Percentiles rank a stretch among this genome's conserved stretches.
Conservation (phyloP, 805 yeast genomes). For the Kodamaea kaohsiungensis region DNA sequence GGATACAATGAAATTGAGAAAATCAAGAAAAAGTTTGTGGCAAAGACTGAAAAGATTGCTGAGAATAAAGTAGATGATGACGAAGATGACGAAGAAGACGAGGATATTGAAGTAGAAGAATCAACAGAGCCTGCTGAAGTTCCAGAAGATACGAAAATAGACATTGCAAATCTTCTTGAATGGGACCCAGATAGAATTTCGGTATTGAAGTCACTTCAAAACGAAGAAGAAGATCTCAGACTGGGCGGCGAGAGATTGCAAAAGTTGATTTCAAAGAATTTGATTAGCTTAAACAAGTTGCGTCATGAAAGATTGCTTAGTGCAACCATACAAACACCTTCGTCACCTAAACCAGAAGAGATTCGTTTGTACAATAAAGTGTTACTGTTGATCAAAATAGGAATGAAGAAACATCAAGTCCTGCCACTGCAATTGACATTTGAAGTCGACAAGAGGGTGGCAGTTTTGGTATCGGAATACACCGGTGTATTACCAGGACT, state of each 20-base stretch:
- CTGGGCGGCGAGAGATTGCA: slow-evolving; percentile 34
- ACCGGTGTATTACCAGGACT: slow-evolving; percentile 77
- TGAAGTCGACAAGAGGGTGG: slow-evolving; percentile 47
- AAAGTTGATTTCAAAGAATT: slow-evolving; percentile 31
- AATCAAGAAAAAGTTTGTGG: slow-evolving; percentile 22
- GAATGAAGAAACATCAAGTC: slow-evolving; percentile 33
- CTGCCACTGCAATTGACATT: slow-evolving; percentile 26
- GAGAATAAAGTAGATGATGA: not conserved
- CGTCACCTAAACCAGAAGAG: slow-evolving; percentile 30
- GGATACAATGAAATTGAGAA: slow-evolving; percentile 34
- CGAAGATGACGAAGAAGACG: slow-evolving; percentile 9
- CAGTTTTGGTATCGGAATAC: slow-evolving; percentile 72
- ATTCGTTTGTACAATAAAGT: slow-evolving; percentile 30
- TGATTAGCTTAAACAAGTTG: slow-evolving; percentile 37
- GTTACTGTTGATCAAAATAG: slow-evolving; percentile 29
- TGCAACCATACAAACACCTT: slow-evolving; percentile 13
- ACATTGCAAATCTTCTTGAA: slow-evolving; percentile 31
- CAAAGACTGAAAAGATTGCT: slow-evolving; percentile 10
- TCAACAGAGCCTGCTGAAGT: slow-evolving; percentile 11
- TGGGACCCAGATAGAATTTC: slow-evolving; percentile 38
- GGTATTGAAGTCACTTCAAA: slow-evolving; percentile 25
- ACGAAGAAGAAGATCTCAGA: slow-evolving; percentile 23
- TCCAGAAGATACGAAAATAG: slow-evolving; percentile 18
- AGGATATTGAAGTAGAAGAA: slow-evolving; percentile 15
- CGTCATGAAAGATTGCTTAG: slow-evolving; percentile 41